Evolutionary conservation across 2,329 filamentous ascomycete genomes (phyloP), one percentile per base, ranked within the genome.

Genomic region (Colletotrichum euphorbiae): DNA sequence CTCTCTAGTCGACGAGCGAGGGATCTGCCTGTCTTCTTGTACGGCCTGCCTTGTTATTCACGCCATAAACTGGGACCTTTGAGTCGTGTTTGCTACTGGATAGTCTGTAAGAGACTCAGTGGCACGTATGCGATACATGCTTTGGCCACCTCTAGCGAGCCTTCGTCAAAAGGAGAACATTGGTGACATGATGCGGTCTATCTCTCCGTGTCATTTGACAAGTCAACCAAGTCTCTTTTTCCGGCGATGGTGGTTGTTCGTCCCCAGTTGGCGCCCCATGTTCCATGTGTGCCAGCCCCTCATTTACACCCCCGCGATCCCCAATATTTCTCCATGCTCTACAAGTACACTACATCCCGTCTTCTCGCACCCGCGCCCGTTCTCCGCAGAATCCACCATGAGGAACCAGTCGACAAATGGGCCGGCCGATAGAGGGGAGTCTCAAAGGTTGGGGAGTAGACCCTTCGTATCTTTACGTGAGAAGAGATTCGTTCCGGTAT

Each of bases 291-390:
- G 38, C 33, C 51, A 46, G 40, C 54, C 52, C 63, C 58, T 68
- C 60, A 52, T 59, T 50, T 56, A 48, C 51, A 56, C 51, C 65
- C 60, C 60, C 61, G 61, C 60, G 65, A 65, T 68, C 65, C 56
- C 60, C 54, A 65, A 65, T 33, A 17, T 45, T 46, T 68, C 65
- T 54, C 65, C 52, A 68, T 66, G 38, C 17, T 61, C 19, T 28
- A n/a, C n/a, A n/a, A n/a, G n/a, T 4, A 3, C 21, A 3, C 21
- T n/a, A 28, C 62, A 33, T 43, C 3, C 24, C 31, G 17, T 62
- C 28, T 21, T 24, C 13, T 58, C 33, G 45, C 13, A 57, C 51
- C 51, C 24, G 59, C 64, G 36, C 11, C 38, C 40, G 11, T 58
- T 42, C 65, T 68, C 65, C 60, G 21, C 65, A 59, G n/a, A 65